Evolutionary conservation across 108 stramenopile species (phyloP), one percentile per base, ranked within the genome.

Genomic region (Bacterosira constricta): DNA sequence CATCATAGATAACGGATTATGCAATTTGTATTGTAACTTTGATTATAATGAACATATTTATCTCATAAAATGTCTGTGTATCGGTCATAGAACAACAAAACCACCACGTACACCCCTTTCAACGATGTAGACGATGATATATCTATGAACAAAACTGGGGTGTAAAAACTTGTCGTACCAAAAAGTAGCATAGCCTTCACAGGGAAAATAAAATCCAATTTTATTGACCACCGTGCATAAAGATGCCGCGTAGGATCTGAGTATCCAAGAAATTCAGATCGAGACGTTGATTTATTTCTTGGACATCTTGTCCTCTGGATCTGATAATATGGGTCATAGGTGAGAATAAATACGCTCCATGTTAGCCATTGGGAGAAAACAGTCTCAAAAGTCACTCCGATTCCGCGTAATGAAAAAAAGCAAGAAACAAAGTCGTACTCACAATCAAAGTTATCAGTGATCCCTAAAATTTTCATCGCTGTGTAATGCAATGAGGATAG

Each of bases 381-480:
- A 5, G 46, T 8, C 5, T 26, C 47, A 20, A 1, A 1, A 20
- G 11, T 20, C 21, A 20, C 47, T 49, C 23, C 25, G 21, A 49
- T n/a, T n/a, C n/a, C n/a, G n/a, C n/a, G n/a, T n/a, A n/a, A n/a
- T 3, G 3, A 4, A 20, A 17, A 8, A 25, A 49, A 21, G 18
- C 47, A 6, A 25, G 47, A 25, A 25, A 49, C 21, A 11, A 25
- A 13, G 23, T 13, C 47, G 47, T 34, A 86, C 85, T 71, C 75
- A 89, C 86, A 89, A 79, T 91, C 90, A 60, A 91, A 88, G 31
- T 65, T 62, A 57, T 77, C 79, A 9, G 83, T 87, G 44, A 92
- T 90, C 26, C 83, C 86, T 52, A 92, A 63, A 55, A 82, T 64
- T 45, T 73, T 70, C 39, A 67, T 77, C 23, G 87, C 94, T 54